Evolutionary conservation across 75 land plant genomes (phyloP).

Genomic region (Picea sitchensis): DNA sequence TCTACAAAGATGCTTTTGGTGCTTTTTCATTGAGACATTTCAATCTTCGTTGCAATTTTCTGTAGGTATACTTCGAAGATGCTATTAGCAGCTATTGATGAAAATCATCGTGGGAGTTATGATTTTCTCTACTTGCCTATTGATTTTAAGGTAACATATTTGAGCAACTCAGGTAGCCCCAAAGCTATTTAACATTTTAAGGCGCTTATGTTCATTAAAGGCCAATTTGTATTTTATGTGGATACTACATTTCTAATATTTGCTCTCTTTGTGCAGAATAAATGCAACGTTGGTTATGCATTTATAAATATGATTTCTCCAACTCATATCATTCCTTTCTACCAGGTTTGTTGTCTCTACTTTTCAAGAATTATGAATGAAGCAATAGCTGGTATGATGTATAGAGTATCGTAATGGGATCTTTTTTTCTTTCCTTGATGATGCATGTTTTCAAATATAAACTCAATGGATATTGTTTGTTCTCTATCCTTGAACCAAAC

Average conservation of each 20-base stretch:
- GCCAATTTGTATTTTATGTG: background rate
- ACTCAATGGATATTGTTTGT: background rate
- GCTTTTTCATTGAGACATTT: background rate
- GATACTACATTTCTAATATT: background rate
- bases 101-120: conserved; percentile 89
- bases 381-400: background rate
- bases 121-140: conserved; percentile 98
- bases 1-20: background rate
- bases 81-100: conserved; percentile 95
- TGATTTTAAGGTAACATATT: conserved; percentile 84
- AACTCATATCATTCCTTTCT: conserved; percentile 72
- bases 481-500: background rate
- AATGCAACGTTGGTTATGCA: conserved; percentile 98
- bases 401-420: background rate
- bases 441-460: background rate
- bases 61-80: conserved; percentile 97
- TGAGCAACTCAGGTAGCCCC: background rate
- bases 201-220: background rate
- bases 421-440: background rate
- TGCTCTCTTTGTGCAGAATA: conserved; percentile 60
- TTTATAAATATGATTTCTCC: conserved; percentile 96
- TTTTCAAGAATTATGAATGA: conserved; percentile 6
- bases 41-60: conserved; percentile 2
- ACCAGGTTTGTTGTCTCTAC: conserved; percentile 47
- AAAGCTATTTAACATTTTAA: background rate